Percentiles rank a stretch among this genome's conserved stretches.
Evolutionary conservation across 805 yeast genomes (phyloP).

Genomic region (Komagataella kurtzmanii): DNA sequence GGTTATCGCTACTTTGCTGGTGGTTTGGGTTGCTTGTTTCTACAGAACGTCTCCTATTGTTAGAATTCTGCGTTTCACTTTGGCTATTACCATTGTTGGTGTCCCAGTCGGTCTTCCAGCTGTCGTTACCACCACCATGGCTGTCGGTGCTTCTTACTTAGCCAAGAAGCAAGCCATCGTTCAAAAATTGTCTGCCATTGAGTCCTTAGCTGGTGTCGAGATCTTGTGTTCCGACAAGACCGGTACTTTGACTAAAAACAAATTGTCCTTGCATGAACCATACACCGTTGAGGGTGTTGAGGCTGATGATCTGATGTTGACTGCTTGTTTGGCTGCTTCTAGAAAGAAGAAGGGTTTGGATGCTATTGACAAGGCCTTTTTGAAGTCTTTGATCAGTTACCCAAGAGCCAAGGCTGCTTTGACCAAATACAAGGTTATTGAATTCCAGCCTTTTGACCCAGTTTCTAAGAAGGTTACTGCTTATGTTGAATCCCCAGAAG

Average conservation of each 20-base stretch:
- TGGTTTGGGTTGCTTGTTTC: slow-evolving; percentile 91
- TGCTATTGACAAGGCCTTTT: slow-evolving; percentile 94
- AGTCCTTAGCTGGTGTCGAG: slow-evolving; percentile 95
- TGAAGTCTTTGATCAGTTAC: slow-evolving; percentile 75
- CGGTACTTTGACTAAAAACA: slow-evolving; percentile 96
- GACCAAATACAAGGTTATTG: slow-evolving; percentile 86
- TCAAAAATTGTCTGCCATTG: slow-evolving; percentile 92
- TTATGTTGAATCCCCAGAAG: slow-evolving; percentile 89
- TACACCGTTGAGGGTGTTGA: slow-evolving; percentile 97
- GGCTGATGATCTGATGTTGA: slow-evolving; percentile 90
- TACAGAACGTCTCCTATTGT: slow-evolving; percentile 85
- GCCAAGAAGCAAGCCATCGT: slow-evolving; percentile 97
- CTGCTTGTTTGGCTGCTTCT: slow-evolving; percentile 96
- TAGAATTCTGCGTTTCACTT: slow-evolving; percentile 77
- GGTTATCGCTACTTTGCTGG: slow-evolving; percentile 74
- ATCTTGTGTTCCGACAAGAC: slow-evolving; percentile 96
- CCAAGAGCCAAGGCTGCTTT: slow-evolving; percentile 90
- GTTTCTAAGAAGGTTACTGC: slow-evolving; percentile 95
- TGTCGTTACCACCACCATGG: slow-evolving; percentile 97
- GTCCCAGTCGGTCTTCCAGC: slow-evolving; percentile 99
- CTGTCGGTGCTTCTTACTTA: slow-evolving; percentile 98
- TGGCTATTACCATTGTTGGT: slow-evolving; percentile 94
- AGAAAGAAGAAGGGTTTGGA: slow-evolving; percentile 97
- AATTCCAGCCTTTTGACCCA: slow-evolving; percentile 97
- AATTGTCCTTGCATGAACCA: slow-evolving; percentile 91